Evolutionary conservation across 305 asterid species (phyloP), one percentile per base, ranked within the genome.

Genomic region (Nicotiana rustica): DNA sequence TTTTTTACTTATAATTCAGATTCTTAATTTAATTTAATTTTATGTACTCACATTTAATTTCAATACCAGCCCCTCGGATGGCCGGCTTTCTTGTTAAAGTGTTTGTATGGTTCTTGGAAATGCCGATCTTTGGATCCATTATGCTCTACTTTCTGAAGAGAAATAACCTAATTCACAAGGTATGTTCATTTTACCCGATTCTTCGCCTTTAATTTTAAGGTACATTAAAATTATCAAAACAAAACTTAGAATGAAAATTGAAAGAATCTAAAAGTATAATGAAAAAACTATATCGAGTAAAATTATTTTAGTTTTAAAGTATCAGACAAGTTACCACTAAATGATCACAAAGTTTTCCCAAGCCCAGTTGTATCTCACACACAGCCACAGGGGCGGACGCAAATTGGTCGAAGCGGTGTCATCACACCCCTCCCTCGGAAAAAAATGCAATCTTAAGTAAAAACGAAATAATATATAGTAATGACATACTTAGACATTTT

Each of bases 151-250:
- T 94, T 71, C 69, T 94, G 81, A 90, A 88, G 93, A 95, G 76
- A 82, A 92, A 91, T 86, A 95, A 95, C 86, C 86, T 91, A n/a
- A 86, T 95, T 79, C 98, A 95, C 87, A 90, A 92, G 99, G 99
- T 95, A 88, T 57, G 2, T 61, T 4, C 10, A 57, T 57, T 57
- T n/a, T 15, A 15, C 25, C 25, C 3, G 21, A 17, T 57, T 18
- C 64, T 57, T 57, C 10, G 25, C 6, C 64, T 35, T 71, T 7
- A 4, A 2, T 19, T 25, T 25, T 25, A 25, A 25, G 2, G 19
- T 31, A 67, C 17, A 12, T n/a, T 67, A 15, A 8, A 59, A 67
- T 73, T 36, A 56, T 55, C 25, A 31, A 77, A 68, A 56, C 6
- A 55, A 13, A 13, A 55, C 14, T 5, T 13, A 14, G 21, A 57